Evolutionary conservation across 345 rosid species (phyloP), one percentile per base, ranked within the genome.

Genomic region (Pistacia integerrima): DNA sequence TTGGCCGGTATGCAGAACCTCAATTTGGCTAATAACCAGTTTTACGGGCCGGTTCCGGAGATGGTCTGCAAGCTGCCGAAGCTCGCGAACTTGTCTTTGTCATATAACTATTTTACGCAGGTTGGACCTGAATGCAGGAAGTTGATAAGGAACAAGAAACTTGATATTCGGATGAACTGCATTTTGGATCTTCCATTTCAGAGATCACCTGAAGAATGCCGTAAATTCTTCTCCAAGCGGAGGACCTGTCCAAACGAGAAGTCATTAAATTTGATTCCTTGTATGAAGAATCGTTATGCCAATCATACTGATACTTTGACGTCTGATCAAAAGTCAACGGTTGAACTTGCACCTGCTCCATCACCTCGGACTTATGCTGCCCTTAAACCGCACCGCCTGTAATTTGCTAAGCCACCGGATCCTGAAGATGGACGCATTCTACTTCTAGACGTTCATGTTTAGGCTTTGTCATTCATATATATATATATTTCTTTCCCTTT

Each of bases 31-130:
- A 0, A 4, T 11, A 89, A 89, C 48, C 1, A 69, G 52, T 71
- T 89, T 38, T 87, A 78, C 9, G 89, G 90, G 0, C 44, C 68
- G 1, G 84, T 89, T 0, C 92, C 89, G 4, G 92, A 89, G 74
- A 63, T 63, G 20, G 81, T 89, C 41, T 89, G 92, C 79, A 10
- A 17, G 79, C 85, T 89, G 22, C 84, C 85, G 4, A 81, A 81
- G 0, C 75, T 89, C 12, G 11, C 28, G 0, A 76, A 72, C 5
- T 64, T 89, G n/a, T 30, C 85, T 0, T 48, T 87, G 68, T 76
- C 90, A 0, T 3, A 79, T 54, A 89, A 89, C 69, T 89, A 84
- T 79, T 89, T 89, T 80, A 89, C 91, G 7, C 78, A 84, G 73
- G 85, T 87, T 11, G 91, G 93, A 12, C 88, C 85, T 0, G 59